Evolutionary conservation across 306 rosid genomes (phyloP), one percentile per base, ranked within the genome.

Genomic region (Dalbergia cultrata): DNA sequence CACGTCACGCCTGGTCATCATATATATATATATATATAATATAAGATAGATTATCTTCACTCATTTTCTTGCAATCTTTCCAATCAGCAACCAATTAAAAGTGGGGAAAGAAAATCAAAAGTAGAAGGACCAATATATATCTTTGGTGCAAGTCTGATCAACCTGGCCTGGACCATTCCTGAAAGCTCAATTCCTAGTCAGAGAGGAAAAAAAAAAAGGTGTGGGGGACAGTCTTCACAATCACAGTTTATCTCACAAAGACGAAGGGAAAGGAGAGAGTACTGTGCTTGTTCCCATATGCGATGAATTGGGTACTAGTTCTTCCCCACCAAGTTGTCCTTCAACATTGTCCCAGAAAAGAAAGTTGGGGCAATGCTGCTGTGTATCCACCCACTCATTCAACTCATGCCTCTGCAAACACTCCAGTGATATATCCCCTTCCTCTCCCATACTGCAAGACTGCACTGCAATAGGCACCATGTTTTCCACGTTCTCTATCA

Each of bases 261-360:
- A 83, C 4, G 91, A 89, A 61, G 95, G 97, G 82, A 91, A 95
- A 82, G 97, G 90, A 65, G 93, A 86, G 35, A 92, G 84, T 31
- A 2, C 31, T 26, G 82, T 59, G 67, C 83, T 67, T 21, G 75
- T 80, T 85, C 86, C 93, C 68, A 87, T 67, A 65, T 83, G 78
- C 45, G 92, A 83, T 33, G 93, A 85, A 71, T 82, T 81, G 1
- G 93, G 87, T 68, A 71, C 79, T 31, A 82, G 67, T 60, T 74
- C 85, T 76, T 87, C 91, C 63, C 80, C 97, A 62, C 87, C 88
- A 50, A 83, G 80, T 50, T 82, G 86, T 74, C 81, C 88, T 64
- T 89, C 97, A 26, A 26, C 31, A 26, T 26, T 26, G 68, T 95
- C 99, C 99, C 99, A 95, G 67, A 93, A 95, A 33, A 93, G 91